Percentiles rank a stretch among this genome's conserved stretches.
phyloP scores from a whole-genome alignment of 495 filamentous ascomycete genomes.

The Podospora pseudopauciseta region DNA sequence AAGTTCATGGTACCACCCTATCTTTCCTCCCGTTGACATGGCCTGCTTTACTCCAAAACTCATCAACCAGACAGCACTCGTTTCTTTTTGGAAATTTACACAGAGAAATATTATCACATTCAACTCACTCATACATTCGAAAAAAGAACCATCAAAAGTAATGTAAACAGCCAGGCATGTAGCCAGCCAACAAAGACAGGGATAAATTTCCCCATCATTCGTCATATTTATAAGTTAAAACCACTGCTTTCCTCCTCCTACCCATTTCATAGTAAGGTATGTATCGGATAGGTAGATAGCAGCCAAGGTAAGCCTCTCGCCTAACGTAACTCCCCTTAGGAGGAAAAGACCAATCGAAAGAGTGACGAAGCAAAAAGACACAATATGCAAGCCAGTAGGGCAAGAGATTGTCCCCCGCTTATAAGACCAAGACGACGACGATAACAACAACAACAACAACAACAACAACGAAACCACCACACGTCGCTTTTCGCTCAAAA shows the following conservation, averaged over 20 bases:
- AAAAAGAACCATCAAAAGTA: background rate
- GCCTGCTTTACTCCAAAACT: too few species aligned
- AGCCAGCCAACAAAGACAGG: background rate
- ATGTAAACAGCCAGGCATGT: background rate
- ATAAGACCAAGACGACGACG: background rate
- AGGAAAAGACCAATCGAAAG: background rate
- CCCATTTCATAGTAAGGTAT: background rate
- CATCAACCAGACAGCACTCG: background rate
- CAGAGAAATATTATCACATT: background rate
- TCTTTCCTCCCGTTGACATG: too few species aligned
- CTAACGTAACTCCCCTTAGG: background rate
- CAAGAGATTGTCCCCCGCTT: too few species aligned
- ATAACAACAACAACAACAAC: background rate
- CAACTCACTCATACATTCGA: background rate
- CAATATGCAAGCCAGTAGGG: background rate
- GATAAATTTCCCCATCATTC: background rate
- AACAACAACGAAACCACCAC: background rate
- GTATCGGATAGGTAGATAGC: background rate
- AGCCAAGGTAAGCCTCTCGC: background rate
- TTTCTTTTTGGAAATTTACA: background rate
- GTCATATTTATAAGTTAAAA: background rate
- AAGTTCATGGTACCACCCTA: too few species aligned
- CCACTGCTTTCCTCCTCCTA: background rate
- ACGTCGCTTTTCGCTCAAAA: constrained; percentile 1
- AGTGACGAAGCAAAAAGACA: background rate